phyloP scores from a whole-genome alignment of 2,329 filamentous ascomycete species.

The Paecilomyces dactylethromorphus region DNA sequence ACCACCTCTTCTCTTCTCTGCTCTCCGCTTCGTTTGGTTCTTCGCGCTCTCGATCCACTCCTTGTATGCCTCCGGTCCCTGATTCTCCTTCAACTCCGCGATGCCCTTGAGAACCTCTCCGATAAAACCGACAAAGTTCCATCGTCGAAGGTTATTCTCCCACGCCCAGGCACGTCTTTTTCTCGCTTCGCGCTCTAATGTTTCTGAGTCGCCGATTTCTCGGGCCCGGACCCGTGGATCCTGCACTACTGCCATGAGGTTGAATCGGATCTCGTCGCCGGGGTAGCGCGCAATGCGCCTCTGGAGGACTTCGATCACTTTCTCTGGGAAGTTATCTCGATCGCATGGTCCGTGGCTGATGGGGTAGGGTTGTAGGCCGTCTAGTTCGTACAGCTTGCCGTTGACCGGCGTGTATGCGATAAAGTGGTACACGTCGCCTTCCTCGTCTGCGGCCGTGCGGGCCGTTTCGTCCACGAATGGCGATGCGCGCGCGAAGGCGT shows the following conservation, averaged over 20 bases:
- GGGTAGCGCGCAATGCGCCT: conserved; percentile 80
- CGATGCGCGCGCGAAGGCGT: conserved; percentile 79
- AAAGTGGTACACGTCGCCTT: conserved; percentile 89
- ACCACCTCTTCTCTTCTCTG: conserved; percentile 22
- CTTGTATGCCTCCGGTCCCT: conserved; percentile 61
- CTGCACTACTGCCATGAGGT: conserved; percentile 83
- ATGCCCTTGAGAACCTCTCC: conserved; percentile 86
- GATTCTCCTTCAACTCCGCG: conserved; percentile 63
- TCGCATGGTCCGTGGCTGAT: conserved; percentile 78
- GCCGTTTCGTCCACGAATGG: conserved; percentile 92
- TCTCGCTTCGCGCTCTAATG: conserved; percentile 69
- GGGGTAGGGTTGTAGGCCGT: conserved; percentile 86
- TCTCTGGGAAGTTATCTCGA: conserved; percentile 64
- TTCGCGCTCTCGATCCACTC: conserved; percentile 72
- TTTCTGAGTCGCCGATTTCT: conserved; percentile 76
- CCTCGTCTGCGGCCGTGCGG: conserved; percentile 62
- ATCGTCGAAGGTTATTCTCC: conserved; percentile 84
- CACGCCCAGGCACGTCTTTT: conserved; percentile 86
- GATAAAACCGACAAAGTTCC: conserved; percentile 96
- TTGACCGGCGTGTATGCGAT: conserved; percentile 85
- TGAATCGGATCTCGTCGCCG: conserved; percentile 84
- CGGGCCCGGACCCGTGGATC: conserved; percentile 71
- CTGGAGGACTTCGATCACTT: conserved; percentile 81
- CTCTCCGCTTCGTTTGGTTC: conserved; percentile 34
- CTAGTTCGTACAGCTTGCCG: conserved; percentile 82